Evolutionary conservation across 1,284 basidiomycete species (phyloP), one percentile per base, ranked within the genome.

Genomic region (Tranzscheliella williamsii): DNA sequence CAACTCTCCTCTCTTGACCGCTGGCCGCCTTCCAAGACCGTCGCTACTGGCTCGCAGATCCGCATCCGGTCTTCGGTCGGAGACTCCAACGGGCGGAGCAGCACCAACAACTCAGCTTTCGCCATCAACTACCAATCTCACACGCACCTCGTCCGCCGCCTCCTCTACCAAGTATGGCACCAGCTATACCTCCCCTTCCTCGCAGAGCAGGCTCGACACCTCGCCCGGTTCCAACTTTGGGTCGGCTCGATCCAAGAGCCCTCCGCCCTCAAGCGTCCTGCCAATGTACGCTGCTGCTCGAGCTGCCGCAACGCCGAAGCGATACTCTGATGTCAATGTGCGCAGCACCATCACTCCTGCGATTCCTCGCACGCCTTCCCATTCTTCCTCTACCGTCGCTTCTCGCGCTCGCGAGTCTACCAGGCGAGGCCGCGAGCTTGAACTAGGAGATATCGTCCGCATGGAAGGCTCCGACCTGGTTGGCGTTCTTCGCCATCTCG

Each of bases 401-500:
- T 60, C 55, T 12, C 41, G 56, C 27, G 61, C 61, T 17, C 39
- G 41, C 9, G 41, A 58, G 13, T 24, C 36, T 26, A 20, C 44
- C 24, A 42, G 63, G 18, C 44, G 54, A 5, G 62, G 63, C 22
- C 42, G 58, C 9, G 52, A 58, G 31, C 57, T 68, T 35, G 72
- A 73, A 26, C 70, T 73, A 21, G 72, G 71, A 16, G 72, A 75
- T 38, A 9, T 60, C 7, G 72, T 73, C 6, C 45, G 48, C 16
- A 57, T 72, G 45, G 69, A 70, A 22, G 67, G 55, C 8, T 61
- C 54, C 24, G 61, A 62, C 22, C 49, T 73, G 15, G 54, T 56
- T 13, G 74, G 74, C 32, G 69, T 74, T 2, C 58, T 76, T 27
- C 66, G 74, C 34, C 67, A 72, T 41, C 57, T 75, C 31, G 74